These are phyloP conservation scores for Arthrocladium fulminans DNA, from an alignment of 2,329 filamentous ascomycete species.

Conservation along the genomic window DNA sequence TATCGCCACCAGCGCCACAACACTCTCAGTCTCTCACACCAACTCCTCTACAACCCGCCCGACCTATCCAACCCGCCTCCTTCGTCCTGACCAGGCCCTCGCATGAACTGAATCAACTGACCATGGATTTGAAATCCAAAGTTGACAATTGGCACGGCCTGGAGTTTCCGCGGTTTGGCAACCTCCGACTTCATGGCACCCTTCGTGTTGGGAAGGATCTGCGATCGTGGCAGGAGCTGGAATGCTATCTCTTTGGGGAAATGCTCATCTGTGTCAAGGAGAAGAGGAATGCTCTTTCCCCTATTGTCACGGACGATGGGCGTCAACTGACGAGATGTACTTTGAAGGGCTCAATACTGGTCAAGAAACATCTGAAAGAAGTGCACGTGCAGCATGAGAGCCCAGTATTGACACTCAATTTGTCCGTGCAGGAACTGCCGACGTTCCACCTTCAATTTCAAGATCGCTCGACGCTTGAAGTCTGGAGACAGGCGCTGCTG, in stretches of 20 bases:
- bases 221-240: constrained; percentile 91
- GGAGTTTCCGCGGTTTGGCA: constrained; percentile 79
- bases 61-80: constrained; percentile 2
- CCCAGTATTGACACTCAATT: constrained; percentile 74
- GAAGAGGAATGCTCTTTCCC: constrained; percentile 63
- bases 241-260: constrained; percentile 93
- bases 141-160: constrained; percentile 98
- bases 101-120: constrained; percentile 72
- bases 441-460: constrained; percentile 90
- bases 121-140: constrained; percentile 71
- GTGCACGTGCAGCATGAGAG: constrained; percentile 66
- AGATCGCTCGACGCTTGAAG: constrained; percentile 71
- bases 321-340: constrained; percentile 69
- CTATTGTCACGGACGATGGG: constrained; percentile 55
- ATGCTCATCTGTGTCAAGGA: constrained; percentile 99
- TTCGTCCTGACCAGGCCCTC: constrained; percentile 55
- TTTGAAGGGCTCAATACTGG: constrained; percentile 92
- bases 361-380: constrained; percentile 93
- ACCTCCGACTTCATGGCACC: constrained; percentile 78
- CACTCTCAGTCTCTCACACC: constrained; percentile 27
- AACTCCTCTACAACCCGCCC: constrained; percentile 47
- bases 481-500: constrained; percentile 79
- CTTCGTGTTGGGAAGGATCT: constrained; percentile 94
- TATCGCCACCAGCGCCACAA: constrained; percentile 33
- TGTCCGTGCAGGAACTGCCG: constrained; percentile 85